A percentile compares a stretch with the other conserved stretches of the same genome.
Conservation (phyloP, 2,329 filamentous ascomycete species). For the Verticillium dahliae region DNA sequence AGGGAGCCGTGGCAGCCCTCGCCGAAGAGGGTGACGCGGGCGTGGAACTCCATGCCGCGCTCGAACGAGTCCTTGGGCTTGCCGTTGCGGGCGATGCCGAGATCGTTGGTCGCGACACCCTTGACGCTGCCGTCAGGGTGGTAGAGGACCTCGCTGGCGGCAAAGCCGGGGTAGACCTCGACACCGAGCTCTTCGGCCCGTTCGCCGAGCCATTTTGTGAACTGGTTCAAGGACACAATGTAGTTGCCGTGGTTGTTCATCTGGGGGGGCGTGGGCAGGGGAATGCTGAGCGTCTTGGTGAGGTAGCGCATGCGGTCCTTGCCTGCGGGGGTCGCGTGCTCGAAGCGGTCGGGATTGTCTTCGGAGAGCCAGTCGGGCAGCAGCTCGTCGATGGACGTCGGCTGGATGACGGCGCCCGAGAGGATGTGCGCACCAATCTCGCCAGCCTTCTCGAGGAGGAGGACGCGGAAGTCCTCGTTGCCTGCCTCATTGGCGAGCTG, state of each 20-base stretch:
- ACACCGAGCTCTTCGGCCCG: constrained; percentile 94
- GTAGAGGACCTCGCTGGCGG: constrained; percentile 89
- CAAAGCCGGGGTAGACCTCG: constrained; percentile 93
- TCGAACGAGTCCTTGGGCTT: constrained; percentile 87
- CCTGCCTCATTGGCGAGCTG: constrained; percentile 91
- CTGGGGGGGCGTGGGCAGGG: constrained; percentile 83
- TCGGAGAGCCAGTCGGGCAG: constrained; percentile 90
- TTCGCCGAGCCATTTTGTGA: constrained; percentile 93
- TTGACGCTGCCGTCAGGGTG: constrained; percentile 78
- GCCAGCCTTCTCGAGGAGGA: constrained; percentile 90
- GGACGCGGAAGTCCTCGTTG: constrained; percentile 90
- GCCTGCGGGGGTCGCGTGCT: constrained; percentile 77
- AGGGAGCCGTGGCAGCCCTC: constrained; percentile 95
- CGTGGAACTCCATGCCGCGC: constrained; percentile 97
- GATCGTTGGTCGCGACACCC: constrained; percentile 92
- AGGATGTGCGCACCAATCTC: constrained; percentile 93
- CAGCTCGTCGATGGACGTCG: constrained; percentile 79
- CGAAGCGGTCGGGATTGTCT: constrained; percentile 81
- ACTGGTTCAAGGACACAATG: constrained; percentile 91
- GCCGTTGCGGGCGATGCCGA: constrained; percentile 76
- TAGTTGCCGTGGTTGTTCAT: constrained; percentile 99
- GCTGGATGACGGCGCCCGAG: constrained; percentile 92
- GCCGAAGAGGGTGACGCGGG: constrained; percentile 80
- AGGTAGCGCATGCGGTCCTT: constrained; percentile 90
- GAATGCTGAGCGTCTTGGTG: constrained; percentile 67